phyloP scores from a whole-genome alignment of 257 asterid genomes.

The Solanum etuberosum region DNA sequence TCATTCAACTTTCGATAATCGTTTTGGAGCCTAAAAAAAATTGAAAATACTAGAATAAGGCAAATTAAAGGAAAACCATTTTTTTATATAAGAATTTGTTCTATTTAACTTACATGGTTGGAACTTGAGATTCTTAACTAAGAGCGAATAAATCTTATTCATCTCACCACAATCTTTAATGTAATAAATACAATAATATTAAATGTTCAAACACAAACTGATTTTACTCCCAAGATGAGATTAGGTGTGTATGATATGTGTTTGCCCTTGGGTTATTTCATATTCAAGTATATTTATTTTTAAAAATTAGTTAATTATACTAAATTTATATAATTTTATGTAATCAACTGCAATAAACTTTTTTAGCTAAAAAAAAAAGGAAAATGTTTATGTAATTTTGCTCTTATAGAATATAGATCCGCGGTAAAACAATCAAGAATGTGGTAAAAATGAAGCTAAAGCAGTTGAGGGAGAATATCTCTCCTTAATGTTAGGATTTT shows the following conservation, averaged over 20 bases:
- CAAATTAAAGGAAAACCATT: not conserved
- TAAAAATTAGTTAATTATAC: not conserved
- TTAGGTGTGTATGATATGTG: not conserved
- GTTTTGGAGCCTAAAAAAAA: not conserved
- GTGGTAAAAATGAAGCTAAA: not conserved
- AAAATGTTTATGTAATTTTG: not conserved
- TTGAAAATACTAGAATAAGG: not conserved
- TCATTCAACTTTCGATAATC: not conserved
- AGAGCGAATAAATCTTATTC: not conserved
- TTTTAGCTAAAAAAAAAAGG: not conserved
- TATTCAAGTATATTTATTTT: not conserved
- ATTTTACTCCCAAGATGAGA: not conserved
- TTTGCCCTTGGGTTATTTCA: not conserved
- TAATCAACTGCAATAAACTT: not conserved
- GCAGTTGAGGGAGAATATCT: too few relatives aligned
- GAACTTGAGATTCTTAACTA: too few relatives aligned
- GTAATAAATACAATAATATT: not conserved
- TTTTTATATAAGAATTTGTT: not conserved
- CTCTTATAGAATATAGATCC: not conserved
- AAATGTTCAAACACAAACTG: not conserved
- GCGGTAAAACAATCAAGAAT: not conserved
- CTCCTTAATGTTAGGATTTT: too few relatives aligned
- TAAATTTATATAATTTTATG: not conserved
- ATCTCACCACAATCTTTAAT: not conserved
- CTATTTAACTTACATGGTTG: too few relatives aligned